Evolutionary conservation across 2,329 filamentous ascomycete genomes (phyloP).

Genomic region (Dichotomopilus funicola): DNA sequence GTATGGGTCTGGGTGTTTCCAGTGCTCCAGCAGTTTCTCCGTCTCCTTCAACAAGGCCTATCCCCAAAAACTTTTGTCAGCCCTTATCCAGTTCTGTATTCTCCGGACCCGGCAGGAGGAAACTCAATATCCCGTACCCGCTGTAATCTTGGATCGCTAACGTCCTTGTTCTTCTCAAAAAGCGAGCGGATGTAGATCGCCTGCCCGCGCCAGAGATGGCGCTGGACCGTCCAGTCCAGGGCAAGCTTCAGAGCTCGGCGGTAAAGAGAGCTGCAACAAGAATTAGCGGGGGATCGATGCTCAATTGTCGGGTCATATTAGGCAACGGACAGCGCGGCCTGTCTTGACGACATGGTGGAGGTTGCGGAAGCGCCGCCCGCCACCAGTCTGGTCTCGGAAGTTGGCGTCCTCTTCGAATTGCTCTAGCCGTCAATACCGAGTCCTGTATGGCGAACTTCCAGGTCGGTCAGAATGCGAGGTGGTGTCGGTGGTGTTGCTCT

Average conservation of each 20-base stretch:
- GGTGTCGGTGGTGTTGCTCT: background rate
- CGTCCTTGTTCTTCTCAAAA: slow-evolving; percentile 86
- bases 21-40: slow-evolving; percentile 79
- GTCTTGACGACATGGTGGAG: slow-evolving; percentile 23
- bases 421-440: background rate
- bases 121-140: slow-evolving; percentile 49
- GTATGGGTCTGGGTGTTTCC: slow-evolving; percentile 98
- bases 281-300: slow-evolving; percentile 11
- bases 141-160: slow-evolving; percentile 79
- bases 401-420: too few species aligned
- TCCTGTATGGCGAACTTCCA: background rate
- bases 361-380: background rate
- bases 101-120: background rate
- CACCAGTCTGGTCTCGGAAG: too few species aligned
- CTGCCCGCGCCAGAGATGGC: slow-evolving; percentile 90
- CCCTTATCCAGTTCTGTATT: background rate
- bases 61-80: background rate
- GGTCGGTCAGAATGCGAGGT: background rate
- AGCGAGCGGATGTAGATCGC: slow-evolving; percentile 91
- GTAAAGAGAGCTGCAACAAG: slow-evolving; percentile 63
- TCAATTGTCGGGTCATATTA: background rate
- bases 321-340: slow-evolving; percentile 23
- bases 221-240: slow-evolving; percentile 91
- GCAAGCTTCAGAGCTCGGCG: slow-evolving; percentile 87
- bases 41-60: slow-evolving; percentile 82